A percentile compares a stretch with the other conserved stretches of the same genome.
These are phyloP conservation scores for Penicillium crystallinum DNA, from an alignment of 495 filamentous ascomycete species.

Conservation along the genomic window DNA sequence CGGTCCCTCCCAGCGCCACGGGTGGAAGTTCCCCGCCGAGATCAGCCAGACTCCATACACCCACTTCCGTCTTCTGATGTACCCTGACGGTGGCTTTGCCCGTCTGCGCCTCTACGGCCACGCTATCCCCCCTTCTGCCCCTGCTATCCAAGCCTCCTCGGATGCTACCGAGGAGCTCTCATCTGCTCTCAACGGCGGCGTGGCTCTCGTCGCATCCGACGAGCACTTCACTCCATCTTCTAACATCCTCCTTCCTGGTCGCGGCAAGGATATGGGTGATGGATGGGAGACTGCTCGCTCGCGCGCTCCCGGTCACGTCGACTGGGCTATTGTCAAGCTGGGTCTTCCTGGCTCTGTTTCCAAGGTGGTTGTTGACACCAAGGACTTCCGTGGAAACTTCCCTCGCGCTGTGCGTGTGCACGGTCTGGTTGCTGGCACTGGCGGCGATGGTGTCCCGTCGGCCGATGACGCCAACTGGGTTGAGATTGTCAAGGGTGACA, in stretches of 20 bases:
- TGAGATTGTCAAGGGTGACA: slow-evolving; percentile 59
- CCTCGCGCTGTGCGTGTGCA: slow-evolving; percentile 65
- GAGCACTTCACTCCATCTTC: slow-evolving; percentile 81
- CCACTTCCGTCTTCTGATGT: slow-evolving; percentile 84
- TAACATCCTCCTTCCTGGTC: slow-evolving; percentile 78
- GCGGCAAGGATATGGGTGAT: slow-evolving; percentile 89
- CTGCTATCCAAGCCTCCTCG: background rate
- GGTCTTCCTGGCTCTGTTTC: slow-evolving; percentile 66
- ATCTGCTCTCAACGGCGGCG: slow-evolving; percentile 73
- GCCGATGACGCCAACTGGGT: slow-evolving; percentile 64
- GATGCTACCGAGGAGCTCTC: slow-evolving; percentile 72
- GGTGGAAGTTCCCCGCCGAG: slow-evolving; percentile 60
- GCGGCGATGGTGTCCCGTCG: slow-evolving; percentile 43
- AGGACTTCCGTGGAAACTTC: slow-evolving; percentile 87
- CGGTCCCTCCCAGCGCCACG: slow-evolving; percentile 70
- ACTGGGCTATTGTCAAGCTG: slow-evolving; percentile 80
- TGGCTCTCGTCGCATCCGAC: slow-evolving; percentile 72
- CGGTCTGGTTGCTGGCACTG: slow-evolving; percentile 51
- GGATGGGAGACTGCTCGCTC: slow-evolving; percentile 91
- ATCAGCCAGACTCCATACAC: slow-evolving; percentile 65
- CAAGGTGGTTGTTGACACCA: slow-evolving; percentile 77
- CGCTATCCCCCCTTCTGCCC: slow-evolving; percentile 46
- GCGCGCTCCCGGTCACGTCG: slow-evolving; percentile 67
- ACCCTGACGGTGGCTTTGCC: slow-evolving; percentile 91
- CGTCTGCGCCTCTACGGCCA: slow-evolving; percentile 77